Evolutionary conservation across 1,284 basidiomycete genomes (phyloP).

Genomic region (Cutaneotrichosporon spelunceum): DNA sequence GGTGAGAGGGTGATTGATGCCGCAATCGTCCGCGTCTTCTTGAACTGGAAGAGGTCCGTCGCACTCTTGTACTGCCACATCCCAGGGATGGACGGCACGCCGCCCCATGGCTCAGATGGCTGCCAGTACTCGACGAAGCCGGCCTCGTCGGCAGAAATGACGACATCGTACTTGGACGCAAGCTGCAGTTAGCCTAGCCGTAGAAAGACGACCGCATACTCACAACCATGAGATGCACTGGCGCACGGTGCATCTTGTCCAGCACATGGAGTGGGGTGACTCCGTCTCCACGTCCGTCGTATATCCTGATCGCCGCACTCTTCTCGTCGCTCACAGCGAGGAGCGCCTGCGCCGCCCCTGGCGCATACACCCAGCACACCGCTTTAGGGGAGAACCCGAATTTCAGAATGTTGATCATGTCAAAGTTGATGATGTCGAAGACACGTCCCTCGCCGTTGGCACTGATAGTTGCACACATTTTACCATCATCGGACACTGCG

Average conservation of each 20-base stretch:
- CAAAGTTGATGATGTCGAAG: constrained; percentile 96
- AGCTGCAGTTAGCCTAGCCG: constrained; percentile 58
- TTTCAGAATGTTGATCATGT: constrained; percentile 98
- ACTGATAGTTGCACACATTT: constrained; percentile 82
- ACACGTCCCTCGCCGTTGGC: constrained; percentile 85
- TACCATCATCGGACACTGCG: constrained; percentile 86
- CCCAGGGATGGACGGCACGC: constrained; percentile 69
- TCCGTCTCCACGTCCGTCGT: constrained; percentile 84
- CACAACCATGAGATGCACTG: constrained; percentile 87
- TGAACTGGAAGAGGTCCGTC: constrained; percentile 97
- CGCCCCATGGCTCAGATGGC: constrained; percentile 80
- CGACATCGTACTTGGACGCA: constrained; percentile 81
- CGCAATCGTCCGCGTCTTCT: constrained; percentile 78
- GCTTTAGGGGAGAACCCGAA: constrained; percentile 77
- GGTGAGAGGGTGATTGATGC: constrained; percentile 89
- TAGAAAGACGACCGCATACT: constrained; percentile 46
- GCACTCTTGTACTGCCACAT: constrained; percentile 87
- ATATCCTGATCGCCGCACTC: constrained; percentile 75
- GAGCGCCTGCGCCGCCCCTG: constrained; percentile 80
- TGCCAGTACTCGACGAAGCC: constrained; percentile 98
- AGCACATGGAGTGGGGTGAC: constrained; percentile 66
- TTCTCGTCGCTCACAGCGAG: constrained; percentile 84
- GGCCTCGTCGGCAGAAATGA: constrained; percentile 88
- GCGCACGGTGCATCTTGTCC: constrained; percentile 73
- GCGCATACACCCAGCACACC: constrained; percentile 88